Percentiles rank a stretch among this genome's conserved stretches.
phyloP scores from a whole-genome alignment of 306 rosid species.

The Fagus sylvatica region DNA sequence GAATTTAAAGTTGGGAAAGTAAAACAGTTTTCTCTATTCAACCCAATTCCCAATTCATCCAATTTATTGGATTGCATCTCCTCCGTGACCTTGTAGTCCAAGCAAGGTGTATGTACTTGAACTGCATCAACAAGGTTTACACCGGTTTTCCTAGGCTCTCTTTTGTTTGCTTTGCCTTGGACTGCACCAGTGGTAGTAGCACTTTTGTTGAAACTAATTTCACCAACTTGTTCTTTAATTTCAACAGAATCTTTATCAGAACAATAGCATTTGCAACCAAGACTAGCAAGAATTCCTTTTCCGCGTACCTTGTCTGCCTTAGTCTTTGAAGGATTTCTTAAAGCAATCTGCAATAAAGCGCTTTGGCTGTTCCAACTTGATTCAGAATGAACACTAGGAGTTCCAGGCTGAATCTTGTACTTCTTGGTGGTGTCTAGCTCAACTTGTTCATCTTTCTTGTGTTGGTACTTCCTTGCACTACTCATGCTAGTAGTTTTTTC shows the following conservation, averaged over 20 bases:
- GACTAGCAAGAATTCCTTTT: constrained; percentile 50
- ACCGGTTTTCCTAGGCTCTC: constrained; percentile 29
- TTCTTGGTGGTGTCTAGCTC: constrained; percentile 26
- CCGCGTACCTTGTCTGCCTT: constrained; percentile 28
- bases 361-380: constrained; percentile 87
- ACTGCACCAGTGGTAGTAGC: constrained; percentile 11
- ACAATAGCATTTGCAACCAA: constrained; percentile 75
- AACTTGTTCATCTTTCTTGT: constrained; percentile 25
- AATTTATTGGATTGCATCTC: constrained; percentile 30
- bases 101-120: constrained; percentile 26
- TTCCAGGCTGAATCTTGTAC: constrained; percentile 37
- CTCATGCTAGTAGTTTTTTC: constrained; percentile 33
- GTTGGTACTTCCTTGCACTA: constrained; percentile 30
- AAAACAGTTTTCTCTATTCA: constrained; percentile 31
- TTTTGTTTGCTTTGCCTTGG: constrained; percentile 35
- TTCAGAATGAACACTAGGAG: constrained; percentile 73
- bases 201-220: constrained; percentile 53
- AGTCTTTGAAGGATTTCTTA: constrained; percentile 34
- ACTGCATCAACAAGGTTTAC: constrained; percentile 28
- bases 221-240: constrained; percentile 46
- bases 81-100: constrained; percentile 27
- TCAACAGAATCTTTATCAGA: constrained; percentile 69
- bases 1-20: constrained; percentile 34
- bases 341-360: constrained; percentile 37
- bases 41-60: constrained; percentile 30